phyloP scores from a whole-genome alignment of 306 rosid species.

The Lathyrus oleraceus region DNA sequence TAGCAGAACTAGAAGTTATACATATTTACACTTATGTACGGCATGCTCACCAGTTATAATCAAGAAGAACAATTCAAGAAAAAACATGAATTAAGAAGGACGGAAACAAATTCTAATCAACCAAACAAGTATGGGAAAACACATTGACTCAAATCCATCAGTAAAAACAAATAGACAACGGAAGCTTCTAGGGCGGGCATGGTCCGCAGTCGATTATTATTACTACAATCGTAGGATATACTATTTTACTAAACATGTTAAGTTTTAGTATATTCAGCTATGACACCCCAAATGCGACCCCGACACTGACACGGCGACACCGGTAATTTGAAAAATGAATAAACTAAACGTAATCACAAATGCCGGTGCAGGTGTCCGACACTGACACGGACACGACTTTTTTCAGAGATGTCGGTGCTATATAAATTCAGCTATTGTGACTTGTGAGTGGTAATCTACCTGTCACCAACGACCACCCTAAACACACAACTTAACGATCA shows the following conservation, averaged over 20 bases:
- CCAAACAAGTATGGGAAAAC: neutral
- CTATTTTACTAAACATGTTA: neutral
- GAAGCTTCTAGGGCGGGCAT: neutral
- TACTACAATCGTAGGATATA: neutral
- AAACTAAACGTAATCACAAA: too few relatives aligned
- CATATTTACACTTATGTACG: neutral
- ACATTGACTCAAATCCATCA: neutral
- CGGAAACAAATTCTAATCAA: neutral
- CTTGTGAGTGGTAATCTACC: neutral
- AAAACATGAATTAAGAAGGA: neutral
- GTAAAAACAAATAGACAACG: neutral
- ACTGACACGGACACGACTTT: too few relatives aligned
- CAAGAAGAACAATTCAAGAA: neutral
- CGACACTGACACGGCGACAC: too few relatives aligned
- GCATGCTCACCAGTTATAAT: neutral
- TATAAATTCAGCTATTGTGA: neutral
- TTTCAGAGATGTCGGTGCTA: too few relatives aligned
- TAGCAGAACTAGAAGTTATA: neutral
- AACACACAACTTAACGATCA: neutral
- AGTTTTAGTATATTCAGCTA: neutral
- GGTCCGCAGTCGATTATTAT: neutral
- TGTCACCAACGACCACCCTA: neutral
- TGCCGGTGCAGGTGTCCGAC: too few relatives aligned
- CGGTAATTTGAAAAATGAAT: too few relatives aligned
- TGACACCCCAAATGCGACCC: too few relatives aligned